Percentiles rank a stretch among this genome's conserved stretches.
phyloP scores from a whole-genome alignment of 2,329 filamentous ascomycete species.

The Diaporthe sp. region DNA sequence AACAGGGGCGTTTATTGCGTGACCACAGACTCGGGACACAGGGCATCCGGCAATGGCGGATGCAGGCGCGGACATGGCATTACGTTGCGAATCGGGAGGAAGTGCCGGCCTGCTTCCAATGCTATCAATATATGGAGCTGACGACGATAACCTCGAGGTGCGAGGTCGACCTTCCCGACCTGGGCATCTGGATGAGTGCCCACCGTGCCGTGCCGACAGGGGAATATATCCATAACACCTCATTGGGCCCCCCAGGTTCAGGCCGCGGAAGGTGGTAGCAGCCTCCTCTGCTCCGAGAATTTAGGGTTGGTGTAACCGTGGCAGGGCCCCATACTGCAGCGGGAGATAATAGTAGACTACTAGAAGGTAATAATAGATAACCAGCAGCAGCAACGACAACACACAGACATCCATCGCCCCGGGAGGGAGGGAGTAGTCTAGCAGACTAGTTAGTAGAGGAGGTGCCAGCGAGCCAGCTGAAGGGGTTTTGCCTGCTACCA shows the following conservation, averaged over 20 bases:
- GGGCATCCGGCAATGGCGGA: conserved; percentile 9
- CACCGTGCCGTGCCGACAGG: conserved; percentile 24
- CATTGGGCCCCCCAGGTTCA: conserved; percentile 25
- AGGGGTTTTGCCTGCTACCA: conserved; percentile 26
- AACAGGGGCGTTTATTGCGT: conserved; percentile 28
- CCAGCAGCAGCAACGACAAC: background rate
- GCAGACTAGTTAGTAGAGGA: background rate
- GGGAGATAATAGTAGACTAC: conserved; percentile 11
- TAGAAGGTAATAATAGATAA: conserved; percentile 4
- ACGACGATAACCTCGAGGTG: conserved; percentile 26
- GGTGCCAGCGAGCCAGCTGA: background rate
- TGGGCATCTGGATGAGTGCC: background rate
- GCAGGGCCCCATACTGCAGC: background rate
- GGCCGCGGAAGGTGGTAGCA: conserved; percentile 27
- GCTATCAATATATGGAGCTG: conserved; percentile 15
- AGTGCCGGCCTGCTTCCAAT: conserved; percentile 1
- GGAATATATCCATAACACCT: conserved; percentile 32
- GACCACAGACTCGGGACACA: conserved; percentile 27
- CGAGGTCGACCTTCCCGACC: conserved; percentile 27
- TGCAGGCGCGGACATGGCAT: conserved; percentile 16
- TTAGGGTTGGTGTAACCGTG: conserved; percentile 22
- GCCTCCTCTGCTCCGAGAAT: background rate
- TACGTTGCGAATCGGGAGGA: conserved; percentile 15
- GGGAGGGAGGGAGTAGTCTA: background rate
- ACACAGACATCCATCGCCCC: background rate